These are phyloP conservation scores for Phoma sp. DNA, from an alignment of 2,329 filamentous ascomycete species.

Conservation along the genomic window DNA sequence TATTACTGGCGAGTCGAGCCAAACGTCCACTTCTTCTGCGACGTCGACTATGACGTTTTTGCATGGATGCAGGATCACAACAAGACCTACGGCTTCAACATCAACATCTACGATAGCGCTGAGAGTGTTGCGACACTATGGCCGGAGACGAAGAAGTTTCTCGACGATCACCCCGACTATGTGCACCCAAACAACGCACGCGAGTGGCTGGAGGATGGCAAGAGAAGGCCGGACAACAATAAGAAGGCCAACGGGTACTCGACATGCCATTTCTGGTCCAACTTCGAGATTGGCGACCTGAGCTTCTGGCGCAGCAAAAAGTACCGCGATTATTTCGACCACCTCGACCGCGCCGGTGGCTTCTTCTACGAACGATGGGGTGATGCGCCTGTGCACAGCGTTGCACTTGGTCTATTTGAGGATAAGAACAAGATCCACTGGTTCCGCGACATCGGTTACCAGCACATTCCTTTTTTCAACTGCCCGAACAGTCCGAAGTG, in stretches of 20 bases:
- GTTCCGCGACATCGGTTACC: constrained; percentile 99
- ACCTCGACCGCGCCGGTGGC: constrained; percentile 89
- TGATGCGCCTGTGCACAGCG: constrained; percentile 95
- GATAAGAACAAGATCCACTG: constrained; percentile 92
- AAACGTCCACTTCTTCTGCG: constrained; percentile 99
- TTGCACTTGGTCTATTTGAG: constrained; percentile 90
- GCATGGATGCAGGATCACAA: constrained; percentile 98
- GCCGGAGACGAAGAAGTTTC: constrained; percentile 94
- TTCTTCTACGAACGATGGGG: constrained; percentile 99
- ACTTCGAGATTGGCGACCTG: constrained; percentile 96
- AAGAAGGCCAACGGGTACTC: constrained; percentile 88
- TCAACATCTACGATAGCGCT: constrained; percentile 93
- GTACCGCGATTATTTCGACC: constrained; percentile 96
- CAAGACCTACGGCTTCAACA: constrained; percentile 98
- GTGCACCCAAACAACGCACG: constrained; percentile 85
- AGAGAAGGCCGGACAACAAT: constrained; percentile 80
- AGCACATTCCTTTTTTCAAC: constrained; percentile 98
- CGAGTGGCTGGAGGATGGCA: constrained; percentile 83
- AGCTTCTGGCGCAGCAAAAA: constrained; percentile 88
- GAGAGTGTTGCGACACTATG: constrained; percentile 86
- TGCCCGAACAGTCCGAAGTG: constrained; percentile 97
- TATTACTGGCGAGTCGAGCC: constrained; percentile 99
- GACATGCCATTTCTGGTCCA: constrained; percentile 99
- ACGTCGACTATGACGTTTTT: constrained; percentile 98
- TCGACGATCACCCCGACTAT: constrained; percentile 83